phyloP scores from a whole-genome alignment of 2,329 filamentous ascomycete genomes.

The Colletotrichum theobromicola region DNA sequence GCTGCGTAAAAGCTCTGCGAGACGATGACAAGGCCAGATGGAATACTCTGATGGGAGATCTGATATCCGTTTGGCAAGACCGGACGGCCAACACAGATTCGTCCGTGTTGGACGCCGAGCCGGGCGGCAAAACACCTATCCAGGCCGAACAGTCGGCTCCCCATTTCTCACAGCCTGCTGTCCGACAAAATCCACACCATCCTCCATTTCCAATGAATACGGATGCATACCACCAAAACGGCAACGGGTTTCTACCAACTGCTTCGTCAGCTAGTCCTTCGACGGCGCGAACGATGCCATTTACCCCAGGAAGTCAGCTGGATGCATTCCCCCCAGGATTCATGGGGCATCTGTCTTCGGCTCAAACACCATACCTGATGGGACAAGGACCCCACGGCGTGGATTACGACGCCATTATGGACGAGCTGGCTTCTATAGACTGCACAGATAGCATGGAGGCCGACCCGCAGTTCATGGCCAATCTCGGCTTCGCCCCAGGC shows the following conservation, averaged over 20 bases:
- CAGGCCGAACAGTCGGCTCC: neutral
- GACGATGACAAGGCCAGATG: constrained; percentile 38
- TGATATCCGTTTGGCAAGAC: constrained; percentile 32
- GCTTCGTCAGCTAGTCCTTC: constrained; percentile 20
- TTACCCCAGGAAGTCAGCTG: constrained; percentile 20
- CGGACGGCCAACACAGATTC: neutral
- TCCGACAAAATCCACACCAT: constrained; percentile 2
- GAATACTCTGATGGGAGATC: constrained; percentile 29
- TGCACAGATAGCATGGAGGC: constrained; percentile 54
- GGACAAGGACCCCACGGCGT: constrained; percentile 28
- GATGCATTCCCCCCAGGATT: constrained; percentile 12
- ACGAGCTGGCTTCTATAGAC: constrained; percentile 57
- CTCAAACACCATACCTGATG: constrained; percentile 28
- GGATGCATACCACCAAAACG: constrained; percentile 6
- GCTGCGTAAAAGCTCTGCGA: constrained; percentile 33
- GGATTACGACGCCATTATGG: constrained; percentile 58
- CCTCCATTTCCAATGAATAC: neutral
- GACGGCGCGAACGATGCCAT: constrained; percentile 19
- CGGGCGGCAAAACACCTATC: constrained; percentile 21
- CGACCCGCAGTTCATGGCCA: constrained; percentile 70
- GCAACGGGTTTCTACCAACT: neutral
- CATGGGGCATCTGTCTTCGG: constrained; percentile 18
- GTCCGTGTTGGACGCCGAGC: constrained; percentile 23
- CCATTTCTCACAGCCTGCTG: neutral
- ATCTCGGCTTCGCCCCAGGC: constrained; percentile 68